These are phyloP conservation scores for Microbotryum scabiosae DNA, from an alignment of 1,284 basidiomycete species.

Conservation along the genomic window DNA sequence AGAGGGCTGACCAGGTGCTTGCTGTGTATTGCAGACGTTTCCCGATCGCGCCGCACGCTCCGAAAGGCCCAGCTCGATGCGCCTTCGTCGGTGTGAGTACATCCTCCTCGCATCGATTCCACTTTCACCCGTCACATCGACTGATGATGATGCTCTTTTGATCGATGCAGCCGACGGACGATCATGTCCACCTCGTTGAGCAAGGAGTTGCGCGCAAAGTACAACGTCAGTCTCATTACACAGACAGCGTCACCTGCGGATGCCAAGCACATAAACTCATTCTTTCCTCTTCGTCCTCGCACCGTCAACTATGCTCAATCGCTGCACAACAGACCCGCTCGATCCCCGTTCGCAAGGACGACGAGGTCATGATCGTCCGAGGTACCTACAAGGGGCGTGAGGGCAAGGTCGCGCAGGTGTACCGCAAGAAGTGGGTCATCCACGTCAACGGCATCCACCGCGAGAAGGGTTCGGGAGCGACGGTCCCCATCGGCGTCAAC, in stretches of 20 bases:
- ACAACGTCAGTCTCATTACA: slow-evolving; percentile 60
- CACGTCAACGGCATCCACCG: slow-evolving; percentile 96
- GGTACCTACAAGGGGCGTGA: slow-evolving; percentile 90
- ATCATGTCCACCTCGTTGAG: slow-evolving; percentile 94
- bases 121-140: background rate
- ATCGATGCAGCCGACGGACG: slow-evolving; percentile 60
- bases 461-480: slow-evolving; percentile 96
- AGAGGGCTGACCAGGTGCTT: background rate
- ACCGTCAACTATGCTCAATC: background rate
- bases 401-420: slow-evolving; percentile 67
- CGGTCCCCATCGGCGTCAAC: slow-evolving; percentile 87
- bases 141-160: too few species aligned
- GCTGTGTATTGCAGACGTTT: slow-evolving; percentile 8
- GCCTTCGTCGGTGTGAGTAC: slow-evolving; percentile 50
- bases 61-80: slow-evolving; percentile 94
- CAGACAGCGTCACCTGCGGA: background rate
- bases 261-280: background rate
- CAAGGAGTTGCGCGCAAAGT: slow-evolving; percentile 87
- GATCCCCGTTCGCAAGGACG: slow-evolving; percentile 93
- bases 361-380: slow-evolving; percentile 88
- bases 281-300: background rate
- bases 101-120: background rate
- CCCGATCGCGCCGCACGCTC: slow-evolving; percentile 64
- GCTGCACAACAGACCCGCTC: slow-evolving; percentile 62
- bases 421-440: slow-evolving; percentile 97